phyloP scores from a whole-genome alignment of 2,329 filamentous ascomycete species.

The Colletotrichum simmondsii region DNA sequence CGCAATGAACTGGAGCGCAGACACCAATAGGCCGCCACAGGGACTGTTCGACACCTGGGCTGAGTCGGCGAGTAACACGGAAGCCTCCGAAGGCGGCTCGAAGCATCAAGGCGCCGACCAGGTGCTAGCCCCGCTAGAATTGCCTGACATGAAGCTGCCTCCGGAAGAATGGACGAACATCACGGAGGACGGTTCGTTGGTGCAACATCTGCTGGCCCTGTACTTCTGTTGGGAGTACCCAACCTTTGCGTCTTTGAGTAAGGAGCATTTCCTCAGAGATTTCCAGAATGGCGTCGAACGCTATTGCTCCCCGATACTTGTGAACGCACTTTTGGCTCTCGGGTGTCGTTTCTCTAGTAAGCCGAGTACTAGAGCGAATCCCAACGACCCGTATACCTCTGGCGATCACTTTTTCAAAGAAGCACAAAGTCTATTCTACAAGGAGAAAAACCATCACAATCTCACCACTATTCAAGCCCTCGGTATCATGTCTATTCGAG shows the following conservation, averaged over 20 bases:
- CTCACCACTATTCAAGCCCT: constrained; percentile 80
- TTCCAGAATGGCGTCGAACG: constrained; percentile 69
- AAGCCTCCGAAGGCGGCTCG: constrained; percentile 35
- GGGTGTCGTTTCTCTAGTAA: constrained; percentile 77
- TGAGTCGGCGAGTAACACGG: constrained; percentile 50
- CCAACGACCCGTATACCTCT: constrained; percentile 70
- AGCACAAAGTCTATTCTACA: constrained; percentile 68
- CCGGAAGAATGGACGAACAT: constrained; percentile 69
- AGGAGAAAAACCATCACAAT: constrained; percentile 67
- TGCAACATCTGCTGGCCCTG: constrained; percentile 71
- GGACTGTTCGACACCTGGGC: constrained; percentile 63
- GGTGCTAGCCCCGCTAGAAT: constrained; percentile 57
- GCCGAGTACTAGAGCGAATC: constrained; percentile 70
- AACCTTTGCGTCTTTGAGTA: constrained; percentile 78
- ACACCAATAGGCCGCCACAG: constrained; percentile 51
- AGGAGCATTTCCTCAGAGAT: constrained; percentile 76
- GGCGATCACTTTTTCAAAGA: constrained; percentile 83
- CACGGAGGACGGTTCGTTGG: constrained; percentile 66
- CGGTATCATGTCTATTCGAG: constrained; percentile 79
- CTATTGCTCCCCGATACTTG: constrained; percentile 75
- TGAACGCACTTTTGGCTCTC: constrained; percentile 73
- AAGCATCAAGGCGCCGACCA: constrained; percentile 54
- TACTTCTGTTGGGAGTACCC: constrained; percentile 84
- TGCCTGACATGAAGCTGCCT: constrained; percentile 55
- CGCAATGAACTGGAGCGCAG: constrained; percentile 57